Conservation (phyloP, 371 early-diverging fungal genomes). For the Dichotomocladium elegans region DNA sequence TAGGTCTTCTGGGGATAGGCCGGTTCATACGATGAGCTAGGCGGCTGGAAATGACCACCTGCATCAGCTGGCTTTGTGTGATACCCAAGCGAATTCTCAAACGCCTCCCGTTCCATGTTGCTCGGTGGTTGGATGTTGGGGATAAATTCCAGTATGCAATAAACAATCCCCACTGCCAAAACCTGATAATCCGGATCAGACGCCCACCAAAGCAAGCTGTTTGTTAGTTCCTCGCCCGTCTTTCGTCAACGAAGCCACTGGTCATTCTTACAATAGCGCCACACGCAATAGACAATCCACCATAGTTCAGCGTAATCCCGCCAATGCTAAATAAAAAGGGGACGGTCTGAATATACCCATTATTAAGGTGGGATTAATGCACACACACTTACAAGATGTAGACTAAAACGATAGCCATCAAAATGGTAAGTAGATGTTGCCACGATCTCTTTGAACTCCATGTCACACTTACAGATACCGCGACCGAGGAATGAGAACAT, state of each 20-base stretch:
- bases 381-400: conserved; percentile 24
- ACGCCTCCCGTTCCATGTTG: conserved; percentile 18
- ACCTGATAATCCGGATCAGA: not conserved
- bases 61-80: not conserved
- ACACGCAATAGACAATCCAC: conserved; percentile 12
- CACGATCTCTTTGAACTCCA: too few species aligned
- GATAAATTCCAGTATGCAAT: conserved; percentile 16
- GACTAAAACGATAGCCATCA: too few species aligned
- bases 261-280: conserved; percentile 19
- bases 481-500: conserved; percentile 20
- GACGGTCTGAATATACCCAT: too few species aligned
- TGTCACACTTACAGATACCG: conserved; percentile 13
- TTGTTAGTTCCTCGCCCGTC: not conserved
- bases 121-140: conserved; percentile 17
- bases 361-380: too few species aligned
- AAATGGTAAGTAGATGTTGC: too few species aligned
- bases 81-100: conserved; percentile 10
- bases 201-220: not conserved
- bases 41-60: not conserved
- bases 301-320: conserved; percentile 16
- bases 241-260: too few species aligned
- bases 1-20: not conserved
- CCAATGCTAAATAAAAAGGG: conserved; percentile 12
- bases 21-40: not conserved
- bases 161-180: conserved; percentile 14